phyloP scores from a whole-genome alignment of 1,284 basidiomycete species.

The Sanghuangporus sanghuang region DNA sequence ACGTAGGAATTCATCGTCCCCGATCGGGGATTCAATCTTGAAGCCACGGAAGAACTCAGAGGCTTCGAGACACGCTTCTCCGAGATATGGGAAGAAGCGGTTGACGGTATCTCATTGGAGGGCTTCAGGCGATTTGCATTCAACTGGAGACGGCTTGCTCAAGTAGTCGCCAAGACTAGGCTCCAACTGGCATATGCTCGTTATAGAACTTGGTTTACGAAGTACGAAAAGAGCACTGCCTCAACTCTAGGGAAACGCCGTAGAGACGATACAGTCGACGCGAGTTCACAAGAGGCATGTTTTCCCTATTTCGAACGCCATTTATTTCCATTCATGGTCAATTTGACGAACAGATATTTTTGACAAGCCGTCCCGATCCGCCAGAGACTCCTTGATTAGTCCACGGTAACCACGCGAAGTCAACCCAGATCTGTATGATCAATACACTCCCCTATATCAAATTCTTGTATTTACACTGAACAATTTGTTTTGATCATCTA shows the following conservation, averaged over 20 bases:
- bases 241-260: not conserved
- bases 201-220: not conserved
- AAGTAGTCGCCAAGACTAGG: not conserved
- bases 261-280: not conserved
- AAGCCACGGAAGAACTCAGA: not conserved
- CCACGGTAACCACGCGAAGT: not conserved
- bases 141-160: not conserved
- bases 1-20: not conserved
- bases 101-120: not conserved
- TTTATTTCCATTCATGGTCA: not conserved
- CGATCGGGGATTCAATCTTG: not conserved
- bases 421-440: not conserved
- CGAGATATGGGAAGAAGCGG: not conserved
- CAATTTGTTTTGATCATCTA: not conserved
- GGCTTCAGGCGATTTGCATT: not conserved
- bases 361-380: not conserved
- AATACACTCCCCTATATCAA: not conserved
- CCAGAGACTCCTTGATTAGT: not conserved
- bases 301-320: not conserved
- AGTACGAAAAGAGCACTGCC: not conserved
- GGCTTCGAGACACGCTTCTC: not conserved
- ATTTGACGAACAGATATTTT: not conserved
- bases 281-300: not conserved
- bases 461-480: not conserved
- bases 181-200: not conserved